Conservation (phyloP, 2,329 filamentous ascomycete species). For the Anthostomella pinea region DNA sequence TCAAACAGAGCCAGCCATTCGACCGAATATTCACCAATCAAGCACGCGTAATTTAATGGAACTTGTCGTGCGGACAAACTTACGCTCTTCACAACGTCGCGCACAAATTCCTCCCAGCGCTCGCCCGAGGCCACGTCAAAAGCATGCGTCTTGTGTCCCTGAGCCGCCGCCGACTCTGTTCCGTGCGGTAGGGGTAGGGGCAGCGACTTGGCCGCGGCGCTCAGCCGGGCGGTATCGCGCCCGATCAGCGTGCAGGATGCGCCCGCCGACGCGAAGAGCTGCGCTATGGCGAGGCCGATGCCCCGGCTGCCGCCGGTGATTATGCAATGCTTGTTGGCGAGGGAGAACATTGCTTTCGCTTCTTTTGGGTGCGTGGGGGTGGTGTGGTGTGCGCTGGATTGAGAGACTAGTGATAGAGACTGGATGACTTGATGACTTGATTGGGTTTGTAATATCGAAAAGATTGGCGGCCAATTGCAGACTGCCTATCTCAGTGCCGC, state of each 20-base stretch:
- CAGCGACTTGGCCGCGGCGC: slow-evolving; percentile 35
- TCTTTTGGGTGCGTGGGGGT: too few relatives aligned
- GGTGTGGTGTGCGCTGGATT: too few relatives aligned
- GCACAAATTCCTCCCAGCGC: slow-evolving; percentile 14
- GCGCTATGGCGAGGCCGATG: slow-evolving; percentile 67
- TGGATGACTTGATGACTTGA: too few relatives aligned
- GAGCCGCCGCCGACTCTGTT: not conserved
- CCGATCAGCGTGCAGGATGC: slow-evolving; percentile 60
- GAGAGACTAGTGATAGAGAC: too few relatives aligned
- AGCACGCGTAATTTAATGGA: too few relatives aligned
- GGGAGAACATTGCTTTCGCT: slow-evolving; percentile 17
- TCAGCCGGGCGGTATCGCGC: slow-evolving; percentile 48
- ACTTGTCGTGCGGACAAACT: too few relatives aligned
- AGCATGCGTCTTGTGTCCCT: slow-evolving; percentile 10
- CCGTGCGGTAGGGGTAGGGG: slow-evolving; percentile 23
- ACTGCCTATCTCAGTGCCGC: too few relatives aligned
- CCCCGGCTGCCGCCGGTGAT: slow-evolving; percentile 70
- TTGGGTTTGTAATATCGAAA: too few relatives aligned
- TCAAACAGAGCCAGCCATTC: too few relatives aligned
- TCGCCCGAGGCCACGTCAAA: slow-evolving; percentile 21
- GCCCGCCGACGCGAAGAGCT: slow-evolving; percentile 61
- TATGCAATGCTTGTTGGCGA: slow-evolving; percentile 52
- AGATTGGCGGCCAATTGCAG: too few relatives aligned
- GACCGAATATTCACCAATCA: too few relatives aligned
- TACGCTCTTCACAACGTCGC: not conserved